Conservation (phyloP, 306 rosid genomes). For the Canavalia ensiformis region DNA sequence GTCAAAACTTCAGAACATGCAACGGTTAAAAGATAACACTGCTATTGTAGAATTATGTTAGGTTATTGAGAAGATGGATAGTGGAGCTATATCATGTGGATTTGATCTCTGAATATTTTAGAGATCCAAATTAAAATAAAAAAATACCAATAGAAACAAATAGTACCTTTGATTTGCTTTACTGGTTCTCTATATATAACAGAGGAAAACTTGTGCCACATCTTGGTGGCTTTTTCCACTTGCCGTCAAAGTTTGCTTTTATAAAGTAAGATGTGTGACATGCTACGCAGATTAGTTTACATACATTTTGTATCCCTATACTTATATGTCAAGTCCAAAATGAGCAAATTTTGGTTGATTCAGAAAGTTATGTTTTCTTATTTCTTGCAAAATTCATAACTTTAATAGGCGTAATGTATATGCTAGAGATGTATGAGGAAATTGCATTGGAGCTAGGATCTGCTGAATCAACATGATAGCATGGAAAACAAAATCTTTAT, state of each 20-base stretch:
- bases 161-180: neutral
- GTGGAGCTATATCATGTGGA: constrained; percentile 10
- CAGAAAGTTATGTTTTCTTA: constrained; percentile 4
- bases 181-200: neutral
- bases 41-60: neutral
- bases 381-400: constrained; percentile 10
- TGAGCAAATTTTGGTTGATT: constrained; percentile 3
- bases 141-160: neutral
- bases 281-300: constrained; percentile 20
- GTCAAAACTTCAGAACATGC: neutral
- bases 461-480: neutral
- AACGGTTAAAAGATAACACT: neutral
- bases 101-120: constrained; percentile 14
- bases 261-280: neutral
- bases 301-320: neutral
- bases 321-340: neutral
- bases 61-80: constrained; percentile 3
- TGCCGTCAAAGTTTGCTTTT: constrained; percentile 26
- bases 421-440: constrained; percentile 3
- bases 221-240: constrained; percentile 1
- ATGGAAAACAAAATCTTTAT: neutral
- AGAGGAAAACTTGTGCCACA: neutral
- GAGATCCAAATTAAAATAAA: neutral
- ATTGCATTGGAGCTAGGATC: constrained; percentile 16
- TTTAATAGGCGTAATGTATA: neutral